Conservation (phyloP, 2,329 filamentous ascomycete genomes). For the Aspergillus sp. region DNA sequence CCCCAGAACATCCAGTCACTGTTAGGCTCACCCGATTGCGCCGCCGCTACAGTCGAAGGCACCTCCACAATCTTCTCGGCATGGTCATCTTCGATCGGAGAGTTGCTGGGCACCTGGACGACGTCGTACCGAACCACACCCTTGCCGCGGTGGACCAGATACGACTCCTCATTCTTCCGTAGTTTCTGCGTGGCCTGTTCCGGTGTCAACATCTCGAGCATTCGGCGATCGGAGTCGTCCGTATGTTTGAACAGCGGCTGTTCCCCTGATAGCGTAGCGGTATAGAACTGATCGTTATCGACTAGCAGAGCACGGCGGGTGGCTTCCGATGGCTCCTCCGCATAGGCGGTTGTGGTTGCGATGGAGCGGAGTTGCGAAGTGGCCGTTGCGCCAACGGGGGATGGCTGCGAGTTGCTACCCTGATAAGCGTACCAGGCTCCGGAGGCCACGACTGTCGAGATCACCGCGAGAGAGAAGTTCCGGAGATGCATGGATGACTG, state of each 20-base stretch:
- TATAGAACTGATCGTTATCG: slow-evolving; percentile 85
- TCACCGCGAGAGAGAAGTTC: slow-evolving; percentile 48
- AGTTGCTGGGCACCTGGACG: slow-evolving; percentile 91
- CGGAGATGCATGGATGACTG: slow-evolving; percentile 51
- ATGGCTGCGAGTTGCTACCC: slow-evolving; percentile 29
- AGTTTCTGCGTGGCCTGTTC: slow-evolving; percentile 91
- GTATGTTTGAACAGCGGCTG: slow-evolving; percentile 85
- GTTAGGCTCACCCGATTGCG: slow-evolving; percentile 54
- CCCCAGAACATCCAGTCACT: slow-evolving; percentile 99
- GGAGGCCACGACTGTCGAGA: slow-evolving; percentile 48
- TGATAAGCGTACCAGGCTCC: slow-evolving; percentile 52
- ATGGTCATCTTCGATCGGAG: slow-evolving; percentile 97
- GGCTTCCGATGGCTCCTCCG: slow-evolving; percentile 51
- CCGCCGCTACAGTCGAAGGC: slow-evolving; percentile 59
- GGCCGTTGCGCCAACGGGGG: slow-evolving; percentile 22
- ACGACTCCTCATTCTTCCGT: slow-evolving; percentile 86
- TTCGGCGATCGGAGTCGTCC: slow-evolving; percentile 77
- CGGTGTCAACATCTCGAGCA: slow-evolving; percentile 93
- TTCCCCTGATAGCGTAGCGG: slow-evolving; percentile 80
- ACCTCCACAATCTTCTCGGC: slow-evolving; percentile 97
- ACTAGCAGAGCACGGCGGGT: slow-evolving; percentile 73
- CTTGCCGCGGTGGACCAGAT: slow-evolving; percentile 80
- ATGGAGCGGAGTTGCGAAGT: slow-evolving; percentile 25
- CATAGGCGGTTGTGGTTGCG: slow-evolving; percentile 28
- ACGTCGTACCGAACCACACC: slow-evolving; percentile 94